Evolutionary conservation across 768 basidiomycete species (phyloP).

Genomic region (Boletus edulis): DNA sequence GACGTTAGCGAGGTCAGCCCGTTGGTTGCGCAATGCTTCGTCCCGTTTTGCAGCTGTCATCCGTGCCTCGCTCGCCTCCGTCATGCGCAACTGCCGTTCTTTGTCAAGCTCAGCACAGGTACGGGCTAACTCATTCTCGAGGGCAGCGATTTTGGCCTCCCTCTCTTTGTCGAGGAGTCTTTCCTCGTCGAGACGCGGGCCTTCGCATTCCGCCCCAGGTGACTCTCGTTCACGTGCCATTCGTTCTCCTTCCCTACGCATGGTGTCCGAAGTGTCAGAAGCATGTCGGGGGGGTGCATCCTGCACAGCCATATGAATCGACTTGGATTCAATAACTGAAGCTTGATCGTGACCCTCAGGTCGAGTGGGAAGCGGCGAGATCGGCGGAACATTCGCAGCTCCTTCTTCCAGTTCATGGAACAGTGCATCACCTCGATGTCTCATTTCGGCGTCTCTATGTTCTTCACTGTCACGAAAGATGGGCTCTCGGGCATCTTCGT

Average conservation of each 20-base stretch:
- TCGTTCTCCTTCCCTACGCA: slow-evolving; percentile 59
- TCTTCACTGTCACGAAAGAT: no score
- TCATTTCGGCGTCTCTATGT: no score
- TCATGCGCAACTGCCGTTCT: slow-evolving; percentile 55
- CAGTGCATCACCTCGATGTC: no score
- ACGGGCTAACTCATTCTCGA: slow-evolving; percentile 62
- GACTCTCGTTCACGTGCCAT: slow-evolving; percentile 52
- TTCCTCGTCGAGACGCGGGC: slow-evolving; percentile 40
- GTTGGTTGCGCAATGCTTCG: slow-evolving; percentile 55
- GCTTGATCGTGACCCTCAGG: slow-evolving; percentile 18
- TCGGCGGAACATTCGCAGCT: no score
- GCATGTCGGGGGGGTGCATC: slow-evolving; percentile 58
- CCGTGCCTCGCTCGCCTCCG: slow-evolving; percentile 59
- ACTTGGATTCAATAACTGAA: slow-evolving; percentile 30
- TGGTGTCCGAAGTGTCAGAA: slow-evolving; percentile 54
- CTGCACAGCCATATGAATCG: slow-evolving; percentile 40
- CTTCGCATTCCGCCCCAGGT: slow-evolving; percentile 49
- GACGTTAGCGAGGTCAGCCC: slow-evolving; percentile 70
- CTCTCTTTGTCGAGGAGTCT: slow-evolving; percentile 34
- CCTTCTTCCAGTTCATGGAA: no score
- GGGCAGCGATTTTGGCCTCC: slow-evolving; percentile 50
- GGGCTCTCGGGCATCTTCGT: no score
- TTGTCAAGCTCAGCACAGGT: slow-evolving; percentile 59
- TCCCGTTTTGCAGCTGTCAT: slow-evolving; percentile 35
- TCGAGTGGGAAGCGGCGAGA: no score